phyloP scores from a whole-genome alignment of 2,329 filamentous ascomycete species.

The Helicocarpus griseus region DNA sequence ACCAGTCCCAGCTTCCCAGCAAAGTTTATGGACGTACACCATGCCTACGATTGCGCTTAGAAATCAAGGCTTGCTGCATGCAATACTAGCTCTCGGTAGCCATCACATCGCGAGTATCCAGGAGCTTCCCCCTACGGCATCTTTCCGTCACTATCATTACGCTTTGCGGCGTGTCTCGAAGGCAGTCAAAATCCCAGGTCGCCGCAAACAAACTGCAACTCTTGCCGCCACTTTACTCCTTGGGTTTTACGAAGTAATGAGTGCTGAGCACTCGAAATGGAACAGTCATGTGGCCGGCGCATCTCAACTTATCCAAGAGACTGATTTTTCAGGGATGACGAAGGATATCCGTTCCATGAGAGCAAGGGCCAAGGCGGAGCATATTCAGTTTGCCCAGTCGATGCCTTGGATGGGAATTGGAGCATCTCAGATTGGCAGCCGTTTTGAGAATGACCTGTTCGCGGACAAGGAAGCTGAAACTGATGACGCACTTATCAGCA shows the following conservation, averaged over 20 bases:
- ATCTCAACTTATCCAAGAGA: conserved; percentile 69
- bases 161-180: conserved; percentile 68
- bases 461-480: conserved; percentile 38
- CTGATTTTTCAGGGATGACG: conserved; percentile 66
- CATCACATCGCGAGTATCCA: conserved; percentile 81
- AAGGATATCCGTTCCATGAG: conserved; percentile 58
- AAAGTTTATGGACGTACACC: conserved; percentile 57
- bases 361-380: conserved; percentile 34
- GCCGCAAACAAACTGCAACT: conserved; percentile 66
- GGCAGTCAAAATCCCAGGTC: conserved; percentile 59
- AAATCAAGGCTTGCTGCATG: conserved; percentile 79
- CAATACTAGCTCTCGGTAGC: conserved; percentile 78
- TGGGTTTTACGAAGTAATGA: conserved; percentile 89
- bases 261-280: conserved; percentile 91
- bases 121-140: conserved; percentile 62
- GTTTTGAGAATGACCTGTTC: conserved; percentile 34
- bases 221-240: conserved; percentile 81
- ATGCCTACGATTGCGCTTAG: conserved; percentile 75
- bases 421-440: conserved; percentile 23
- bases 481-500: conserved; percentile 49
- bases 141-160: conserved; percentile 85
- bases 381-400: conserved; percentile 18
- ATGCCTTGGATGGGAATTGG: conserved; percentile 13
- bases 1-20: conserved; percentile 51
- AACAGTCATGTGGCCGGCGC: conserved; percentile 83